Evolutionary conservation across 2,329 filamentous ascomycete genomes (phyloP).

Genomic region (Lasiodiplodia sp.): DNA sequence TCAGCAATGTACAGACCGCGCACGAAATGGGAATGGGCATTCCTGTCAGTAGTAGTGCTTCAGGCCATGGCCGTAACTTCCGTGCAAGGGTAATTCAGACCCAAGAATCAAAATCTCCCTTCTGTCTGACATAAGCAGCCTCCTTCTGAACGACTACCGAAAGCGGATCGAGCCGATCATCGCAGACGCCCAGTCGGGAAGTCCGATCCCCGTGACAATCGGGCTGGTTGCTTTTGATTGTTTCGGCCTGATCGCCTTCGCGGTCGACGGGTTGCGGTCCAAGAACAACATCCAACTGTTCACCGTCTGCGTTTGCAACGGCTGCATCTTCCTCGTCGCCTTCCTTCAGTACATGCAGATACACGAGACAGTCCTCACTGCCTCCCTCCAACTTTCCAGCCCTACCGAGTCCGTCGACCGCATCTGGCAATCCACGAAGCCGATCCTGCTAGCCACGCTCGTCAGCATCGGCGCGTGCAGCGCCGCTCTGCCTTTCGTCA

Average conservation of each 20-base stretch:
- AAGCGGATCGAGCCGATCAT: neutral
- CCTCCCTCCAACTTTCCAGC: neutral
- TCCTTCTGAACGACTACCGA: neutral
- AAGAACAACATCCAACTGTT: constrained; percentile 39
- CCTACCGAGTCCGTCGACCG: too few species aligned
- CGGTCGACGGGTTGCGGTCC: constrained; percentile 36
- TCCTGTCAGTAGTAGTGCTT: neutral
- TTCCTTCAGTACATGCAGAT: constrained; percentile 36
- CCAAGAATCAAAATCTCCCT: neutral
- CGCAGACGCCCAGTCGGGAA: neutral
- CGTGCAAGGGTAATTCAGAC: neutral
- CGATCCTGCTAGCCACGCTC: neutral
- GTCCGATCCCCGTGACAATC: neutral
- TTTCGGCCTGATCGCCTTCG: constrained; percentile 34
- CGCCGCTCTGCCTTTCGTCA: constrained; percentile 22
- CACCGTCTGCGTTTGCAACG: constrained; percentile 34
- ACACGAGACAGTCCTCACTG: neutral
- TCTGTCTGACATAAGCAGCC: neutral
- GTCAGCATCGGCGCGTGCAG: constrained; percentile 22
- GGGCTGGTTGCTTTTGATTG: constrained; percentile 31
- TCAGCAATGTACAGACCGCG: neutral
- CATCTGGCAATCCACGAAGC: neutral
- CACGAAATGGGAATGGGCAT: neutral
- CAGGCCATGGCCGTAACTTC: neutral
- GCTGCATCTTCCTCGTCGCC: constrained; percentile 33